Evolutionary conservation across 202 grass and related monocot genomes (phyloP).

Genomic region (Carex arenaria): DNA sequence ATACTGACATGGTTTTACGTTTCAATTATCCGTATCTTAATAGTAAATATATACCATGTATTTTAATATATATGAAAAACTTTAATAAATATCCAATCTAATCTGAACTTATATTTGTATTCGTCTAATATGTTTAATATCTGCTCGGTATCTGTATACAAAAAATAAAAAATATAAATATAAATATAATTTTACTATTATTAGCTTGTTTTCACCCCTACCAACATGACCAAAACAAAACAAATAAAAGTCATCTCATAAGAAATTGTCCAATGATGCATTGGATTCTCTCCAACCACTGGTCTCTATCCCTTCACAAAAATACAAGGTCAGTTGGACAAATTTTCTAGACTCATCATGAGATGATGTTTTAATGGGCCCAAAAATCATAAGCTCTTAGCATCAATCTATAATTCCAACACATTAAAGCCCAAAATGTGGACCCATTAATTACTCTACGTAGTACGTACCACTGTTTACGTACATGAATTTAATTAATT

Average conservation of each 20-base stretch:
- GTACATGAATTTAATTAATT: background rate
- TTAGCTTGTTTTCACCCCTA: background rate
- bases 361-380: slow-evolving; percentile 10
- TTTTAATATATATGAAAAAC: too few relatives aligned
- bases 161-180: too few relatives aligned
- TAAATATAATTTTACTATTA: too few relatives aligned
- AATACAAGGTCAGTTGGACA: background rate
- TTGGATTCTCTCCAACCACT: slow-evolving; percentile 16
- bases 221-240: background rate
- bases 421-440: slow-evolving; percentile 4
- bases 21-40: too few relatives aligned
- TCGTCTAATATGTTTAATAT: too few relatives aligned
- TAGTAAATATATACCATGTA: too few relatives aligned
- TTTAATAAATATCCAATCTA: too few relatives aligned
- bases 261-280: background rate
- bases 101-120: too few relatives aligned
- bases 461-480: background rate
- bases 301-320: background rate
- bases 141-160: too few relatives aligned
- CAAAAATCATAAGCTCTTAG: slow-evolving; percentile 12
- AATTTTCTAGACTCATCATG: slow-evolving; percentile 15
- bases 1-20: too few relatives aligned
- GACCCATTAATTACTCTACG: background rate
- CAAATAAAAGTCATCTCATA: background rate
- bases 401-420: background rate